Percentiles rank a stretch among this genome's conserved stretches.
Evolutionary conservation across 2,329 filamentous ascomycete species (phyloP).

Genomic region (Pyricularia grisea): DNA sequence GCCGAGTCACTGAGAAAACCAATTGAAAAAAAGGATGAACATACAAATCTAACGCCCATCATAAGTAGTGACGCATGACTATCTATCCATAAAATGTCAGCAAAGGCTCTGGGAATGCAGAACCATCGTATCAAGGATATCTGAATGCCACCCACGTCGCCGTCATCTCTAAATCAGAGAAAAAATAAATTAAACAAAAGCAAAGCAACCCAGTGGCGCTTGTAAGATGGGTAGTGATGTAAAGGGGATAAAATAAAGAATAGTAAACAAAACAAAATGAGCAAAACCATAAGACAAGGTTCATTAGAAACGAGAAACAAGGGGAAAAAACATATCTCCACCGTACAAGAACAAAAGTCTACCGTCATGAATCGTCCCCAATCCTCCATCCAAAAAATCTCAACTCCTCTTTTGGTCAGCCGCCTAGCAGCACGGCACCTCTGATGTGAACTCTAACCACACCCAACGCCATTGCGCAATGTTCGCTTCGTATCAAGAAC

Average conservation of each 20-base stretch:
- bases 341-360: background rate
- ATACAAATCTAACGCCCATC: background rate
- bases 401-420: background rate
- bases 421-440: background rate
- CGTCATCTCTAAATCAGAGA: background rate
- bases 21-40: background rate
- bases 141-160: background rate
- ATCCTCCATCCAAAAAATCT: background rate
- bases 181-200: background rate
- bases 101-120: background rate
- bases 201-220: background rate
- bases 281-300: background rate
- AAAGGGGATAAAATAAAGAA: background rate
- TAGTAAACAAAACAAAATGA: background rate
- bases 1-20: background rate
- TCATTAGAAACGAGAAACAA: background rate
- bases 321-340: background rate
- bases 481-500: background rate
- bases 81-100: background rate
- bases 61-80: background rate
- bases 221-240: background rate
- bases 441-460: background rate
- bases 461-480: background rate
- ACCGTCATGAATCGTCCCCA: background rate
- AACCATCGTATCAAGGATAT: background rate